Percentiles rank a stretch among this genome's conserved stretches.
Conservation (phyloP, 345 rosid species). For the Kernera saxatilis region DNA sequence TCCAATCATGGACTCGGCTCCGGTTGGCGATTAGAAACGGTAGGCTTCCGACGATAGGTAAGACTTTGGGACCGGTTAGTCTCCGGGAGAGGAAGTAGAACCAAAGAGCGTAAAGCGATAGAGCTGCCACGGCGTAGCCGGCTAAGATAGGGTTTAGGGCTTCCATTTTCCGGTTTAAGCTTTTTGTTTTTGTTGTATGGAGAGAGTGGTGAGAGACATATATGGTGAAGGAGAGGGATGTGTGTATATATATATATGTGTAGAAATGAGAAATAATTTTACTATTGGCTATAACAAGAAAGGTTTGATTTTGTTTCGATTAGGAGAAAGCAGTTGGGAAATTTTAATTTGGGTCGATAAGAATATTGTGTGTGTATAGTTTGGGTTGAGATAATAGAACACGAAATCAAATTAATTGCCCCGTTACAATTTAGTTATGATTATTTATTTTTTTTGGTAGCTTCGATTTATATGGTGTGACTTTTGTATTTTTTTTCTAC, state of each 20-base stretch:
- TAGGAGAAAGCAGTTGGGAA: constrained; percentile 78
- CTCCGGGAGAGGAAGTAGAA: constrained; percentile 56
- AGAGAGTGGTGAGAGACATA: constrained; percentile 6
- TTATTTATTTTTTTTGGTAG: not conserved
- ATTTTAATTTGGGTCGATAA: constrained; percentile 42
- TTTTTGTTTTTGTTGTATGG: constrained; percentile 7
- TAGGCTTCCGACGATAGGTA: constrained; percentile 74
- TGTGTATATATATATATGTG: constrained; percentile 6
- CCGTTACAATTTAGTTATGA: not conserved
- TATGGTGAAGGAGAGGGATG: constrained; percentile 15
- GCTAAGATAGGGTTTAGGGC: constrained; percentile 22
- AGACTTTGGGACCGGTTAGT: constrained; percentile 63
- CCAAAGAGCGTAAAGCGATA: constrained; percentile 61
- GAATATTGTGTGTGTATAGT: constrained; percentile 14
- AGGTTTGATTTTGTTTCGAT: constrained; percentile 12
- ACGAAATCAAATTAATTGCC: constrained; percentile 21
- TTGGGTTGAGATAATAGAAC: constrained; percentile 8
- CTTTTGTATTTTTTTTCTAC: not conserved
- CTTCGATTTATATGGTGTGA: not conserved
- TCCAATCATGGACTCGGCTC: constrained; percentile 69
- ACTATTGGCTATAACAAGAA: constrained; percentile 23
- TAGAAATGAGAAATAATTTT: not conserved
- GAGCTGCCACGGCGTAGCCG: constrained; percentile 34
- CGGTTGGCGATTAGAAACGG: constrained; percentile 59
- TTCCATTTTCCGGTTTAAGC: constrained; percentile 44